Conservation (phyloP, 2,329 filamentous ascomycete genomes). For the Ceratocystiopsis minuta region DNA sequence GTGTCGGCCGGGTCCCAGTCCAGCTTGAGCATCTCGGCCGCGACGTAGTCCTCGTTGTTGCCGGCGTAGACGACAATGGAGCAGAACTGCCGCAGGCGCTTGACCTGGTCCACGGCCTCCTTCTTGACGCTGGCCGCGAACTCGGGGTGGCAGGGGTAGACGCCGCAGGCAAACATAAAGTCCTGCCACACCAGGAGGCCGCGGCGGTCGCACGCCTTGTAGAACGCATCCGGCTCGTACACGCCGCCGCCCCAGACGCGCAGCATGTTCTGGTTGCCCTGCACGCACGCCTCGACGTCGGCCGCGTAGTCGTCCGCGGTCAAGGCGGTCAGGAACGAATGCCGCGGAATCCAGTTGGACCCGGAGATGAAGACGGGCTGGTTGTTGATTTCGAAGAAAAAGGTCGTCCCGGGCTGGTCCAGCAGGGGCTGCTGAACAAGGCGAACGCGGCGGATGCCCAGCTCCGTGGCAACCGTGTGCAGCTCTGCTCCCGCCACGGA, state of each 20-base stretch:
- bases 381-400: constrained; percentile 6
- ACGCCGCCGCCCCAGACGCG: constrained; percentile 43
- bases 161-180: constrained; percentile 41
- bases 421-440: constrained; percentile 3
- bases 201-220: constrained; percentile 41
- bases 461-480: neutral
- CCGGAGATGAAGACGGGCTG: constrained; percentile 20
- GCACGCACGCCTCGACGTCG: constrained; percentile 15
- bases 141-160: constrained; percentile 34
- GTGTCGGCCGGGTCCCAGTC: constrained; percentile 40
- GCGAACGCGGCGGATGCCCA: constrained; percentile 3
- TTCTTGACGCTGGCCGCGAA: constrained; percentile 37
- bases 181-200: constrained; percentile 45
- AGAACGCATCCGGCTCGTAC: constrained; percentile 44
- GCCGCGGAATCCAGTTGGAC: constrained; percentile 18
- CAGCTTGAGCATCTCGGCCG: neutral
- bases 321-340: neutral
- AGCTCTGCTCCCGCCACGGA: neutral
- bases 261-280: constrained; percentile 46
- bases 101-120: constrained; percentile 41
- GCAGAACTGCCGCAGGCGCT: constrained; percentile 42
- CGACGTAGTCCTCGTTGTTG: constrained; percentile 13
- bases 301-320: neutral
- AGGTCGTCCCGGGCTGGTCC: constrained; percentile 3
- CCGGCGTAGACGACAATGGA: constrained; percentile 35